Percentiles rank a stretch among this genome's conserved stretches.
phyloP scores from a whole-genome alignment of 179 eudicot genomes.

The Heliamphora pulchella region DNA sequence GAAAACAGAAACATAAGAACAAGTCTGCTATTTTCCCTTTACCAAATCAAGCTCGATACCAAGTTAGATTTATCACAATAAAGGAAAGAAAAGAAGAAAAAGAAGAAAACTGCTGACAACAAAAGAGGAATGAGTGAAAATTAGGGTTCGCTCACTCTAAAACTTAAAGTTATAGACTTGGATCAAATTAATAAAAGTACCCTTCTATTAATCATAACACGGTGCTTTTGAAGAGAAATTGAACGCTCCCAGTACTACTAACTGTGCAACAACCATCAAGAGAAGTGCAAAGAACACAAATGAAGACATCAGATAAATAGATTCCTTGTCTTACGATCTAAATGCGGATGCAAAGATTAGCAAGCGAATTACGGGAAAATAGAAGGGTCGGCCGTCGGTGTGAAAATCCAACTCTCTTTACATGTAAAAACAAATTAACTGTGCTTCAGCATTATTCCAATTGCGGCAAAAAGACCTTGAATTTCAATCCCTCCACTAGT shows the following conservation, averaged over 20 bases:
- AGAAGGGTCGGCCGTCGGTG: neutral
- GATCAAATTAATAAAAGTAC: no score
- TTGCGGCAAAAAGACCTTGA: neutral
- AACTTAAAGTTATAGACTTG: no score
- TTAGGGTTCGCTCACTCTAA: no score
- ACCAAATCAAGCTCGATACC: no score
- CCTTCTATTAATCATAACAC: no score
- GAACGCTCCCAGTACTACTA: neutral
- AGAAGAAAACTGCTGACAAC: no score
- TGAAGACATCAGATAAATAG: neutral
- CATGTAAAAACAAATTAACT: neutral
- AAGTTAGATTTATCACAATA: no score
- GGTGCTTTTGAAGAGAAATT: neutral
- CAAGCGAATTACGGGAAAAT: neutral
- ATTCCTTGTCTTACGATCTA: neutral
- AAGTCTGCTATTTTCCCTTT: no score
- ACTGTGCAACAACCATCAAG: neutral
- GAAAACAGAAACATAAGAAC: no score
- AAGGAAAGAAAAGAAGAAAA: no score
- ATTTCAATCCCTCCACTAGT: conserved; percentile 4
- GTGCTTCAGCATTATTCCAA: neutral
- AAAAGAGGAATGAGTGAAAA: no score
- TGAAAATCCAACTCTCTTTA: neutral
- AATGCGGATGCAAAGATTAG: neutral
- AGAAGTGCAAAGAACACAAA: neutral